A percentile compares a stretch with the other conserved stretches of the same genome.
These are phyloP conservation scores for Suillus variegatus DNA, from an alignment of 768 basidiomycete genomes.

Conservation along the genomic window DNA sequence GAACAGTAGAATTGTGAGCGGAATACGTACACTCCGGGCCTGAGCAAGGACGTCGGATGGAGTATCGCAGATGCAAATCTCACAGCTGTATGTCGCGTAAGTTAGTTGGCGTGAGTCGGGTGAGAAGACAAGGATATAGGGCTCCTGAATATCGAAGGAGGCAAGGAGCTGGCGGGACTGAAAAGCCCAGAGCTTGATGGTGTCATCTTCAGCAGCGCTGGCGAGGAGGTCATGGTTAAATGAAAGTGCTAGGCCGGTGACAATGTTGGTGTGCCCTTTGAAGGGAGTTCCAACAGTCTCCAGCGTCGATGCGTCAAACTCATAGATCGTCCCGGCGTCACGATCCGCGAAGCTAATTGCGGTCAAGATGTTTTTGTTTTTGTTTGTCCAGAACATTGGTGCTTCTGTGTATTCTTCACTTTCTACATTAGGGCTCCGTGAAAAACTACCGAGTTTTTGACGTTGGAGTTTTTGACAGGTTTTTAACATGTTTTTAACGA, in stretches of 20 bases:
- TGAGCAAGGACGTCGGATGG: not conserved
- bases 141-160: not conserved
- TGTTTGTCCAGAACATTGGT: not conserved
- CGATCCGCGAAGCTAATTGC: too few species aligned
- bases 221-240: not conserved
- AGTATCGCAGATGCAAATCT: not conserved
- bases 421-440: too few species aligned
- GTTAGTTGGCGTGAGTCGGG: not conserved
- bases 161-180: not conserved
- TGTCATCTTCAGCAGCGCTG: rapidly evolving
- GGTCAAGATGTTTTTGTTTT: not conserved
- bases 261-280: rapidly evolving
- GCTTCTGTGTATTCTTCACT: not conserved
- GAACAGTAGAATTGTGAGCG: not conserved
- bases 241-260: not conserved
- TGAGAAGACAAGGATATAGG: not conserved
- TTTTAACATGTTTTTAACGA: too few species aligned
- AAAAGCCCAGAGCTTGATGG: not conserved
- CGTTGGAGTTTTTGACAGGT: too few species aligned
- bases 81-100: rapidly evolving
- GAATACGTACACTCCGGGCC: not conserved
- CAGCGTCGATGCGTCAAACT: not conserved
- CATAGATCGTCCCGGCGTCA: rapidly evolving
- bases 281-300: not conserved
- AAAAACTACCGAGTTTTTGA: too few species aligned